A percentile compares a stretch with the other conserved stretches of the same genome.
Evolutionary conservation across 805 yeast species (phyloP).

Genomic region (Schizosaccharomyces pombe): DNA sequence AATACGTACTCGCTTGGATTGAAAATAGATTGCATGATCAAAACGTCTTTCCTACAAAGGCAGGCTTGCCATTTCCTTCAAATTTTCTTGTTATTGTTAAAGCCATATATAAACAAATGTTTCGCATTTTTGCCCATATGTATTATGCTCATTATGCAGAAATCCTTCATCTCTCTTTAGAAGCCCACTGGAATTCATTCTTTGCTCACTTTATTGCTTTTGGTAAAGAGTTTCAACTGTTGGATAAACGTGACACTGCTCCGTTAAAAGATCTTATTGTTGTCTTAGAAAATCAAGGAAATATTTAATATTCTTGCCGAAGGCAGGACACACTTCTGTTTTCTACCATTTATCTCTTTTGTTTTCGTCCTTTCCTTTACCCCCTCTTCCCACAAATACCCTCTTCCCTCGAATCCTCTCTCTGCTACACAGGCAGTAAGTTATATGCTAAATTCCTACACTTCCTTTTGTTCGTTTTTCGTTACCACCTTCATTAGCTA

Average conservation of each 20-base stretch:
- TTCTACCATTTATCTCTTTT: neutral
- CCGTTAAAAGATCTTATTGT: slow-evolving; percentile 62
- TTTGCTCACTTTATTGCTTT: slow-evolving; percentile 86
- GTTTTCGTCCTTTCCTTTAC: neutral
- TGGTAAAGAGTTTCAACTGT: slow-evolving; percentile 55
- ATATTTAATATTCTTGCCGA: slow-evolving; percentile 12
- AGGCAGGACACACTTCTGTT: neutral
- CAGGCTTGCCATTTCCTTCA: slow-evolving; percentile 71
- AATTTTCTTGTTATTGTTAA: slow-evolving; percentile 61
- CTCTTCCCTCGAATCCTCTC: neutral
- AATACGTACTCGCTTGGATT: slow-evolving; percentile 77
- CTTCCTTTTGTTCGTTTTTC: too few species aligned
- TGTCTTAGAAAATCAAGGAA: slow-evolving; percentile 65
- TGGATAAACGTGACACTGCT: slow-evolving; percentile 55
- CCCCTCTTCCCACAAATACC: neutral
- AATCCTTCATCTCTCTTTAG: slow-evolving; percentile 70
- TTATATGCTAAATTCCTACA: too few species aligned
- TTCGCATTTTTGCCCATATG: slow-evolving; percentile 83
- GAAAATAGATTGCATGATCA: slow-evolving; percentile 73
- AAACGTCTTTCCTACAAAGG: slow-evolving; percentile 71
- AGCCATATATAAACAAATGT: slow-evolving; percentile 76
- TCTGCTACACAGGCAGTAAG: too few species aligned
- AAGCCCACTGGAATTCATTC: slow-evolving; percentile 94
- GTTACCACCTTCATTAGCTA: too few species aligned
- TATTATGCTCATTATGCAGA: slow-evolving; percentile 89